These are phyloP conservation scores for Saccharomycopsis synnaedendra DNA, from an alignment of 805 yeast species.

Conservation along the genomic window DNA sequence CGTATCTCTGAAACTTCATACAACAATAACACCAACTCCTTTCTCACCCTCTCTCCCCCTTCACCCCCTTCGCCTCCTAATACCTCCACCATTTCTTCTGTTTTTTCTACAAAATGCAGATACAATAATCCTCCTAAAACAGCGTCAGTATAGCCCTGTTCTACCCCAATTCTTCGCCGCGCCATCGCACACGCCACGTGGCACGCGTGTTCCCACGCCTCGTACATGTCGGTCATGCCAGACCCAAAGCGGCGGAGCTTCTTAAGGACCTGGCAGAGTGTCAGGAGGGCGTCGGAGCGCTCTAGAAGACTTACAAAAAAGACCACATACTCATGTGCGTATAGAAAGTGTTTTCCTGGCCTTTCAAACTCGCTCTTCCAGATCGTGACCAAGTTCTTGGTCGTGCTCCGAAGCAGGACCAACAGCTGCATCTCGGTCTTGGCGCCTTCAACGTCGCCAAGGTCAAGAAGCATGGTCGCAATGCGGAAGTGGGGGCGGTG, in stretches of 20 bases:
- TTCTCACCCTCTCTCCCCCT: slow-evolving; percentile 27
- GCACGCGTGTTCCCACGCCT: slow-evolving; percentile 58
- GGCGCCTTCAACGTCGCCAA: slow-evolving; percentile 42
- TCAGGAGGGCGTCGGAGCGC: slow-evolving; percentile 42
- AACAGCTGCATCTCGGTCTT: slow-evolving; percentile 40
- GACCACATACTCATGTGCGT: slow-evolving; percentile 55
- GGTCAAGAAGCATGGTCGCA: slow-evolving; percentile 47
- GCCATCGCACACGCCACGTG: slow-evolving; percentile 39
- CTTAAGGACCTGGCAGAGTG: slow-evolving; percentile 49
- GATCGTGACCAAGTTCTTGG: slow-evolving; percentile 65
- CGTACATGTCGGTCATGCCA: slow-evolving; percentile 55
- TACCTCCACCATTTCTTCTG: slow-evolving; percentile 23
- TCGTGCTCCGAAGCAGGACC: slow-evolving; percentile 53
- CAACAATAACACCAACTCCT: slow-evolving; percentile 32
- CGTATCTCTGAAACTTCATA: slow-evolving; percentile 48
- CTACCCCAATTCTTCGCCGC: slow-evolving; percentile 32
- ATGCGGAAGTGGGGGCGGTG: slow-evolving; percentile 72
- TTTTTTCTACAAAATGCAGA: slow-evolving; percentile 30
- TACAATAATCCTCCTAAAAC: slow-evolving; percentile 35
- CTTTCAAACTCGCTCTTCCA: slow-evolving; percentile 92
- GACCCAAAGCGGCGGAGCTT: slow-evolving; percentile 71
- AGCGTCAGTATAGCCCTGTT: slow-evolving; percentile 38
- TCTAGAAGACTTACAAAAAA: slow-evolving; percentile 50
- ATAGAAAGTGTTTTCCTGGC: slow-evolving; percentile 87
- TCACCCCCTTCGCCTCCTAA: slow-evolving; percentile 14